Conservation (phyloP, 2,329 filamentous ascomycete species). For the Colletotrichum liriopes region DNA sequence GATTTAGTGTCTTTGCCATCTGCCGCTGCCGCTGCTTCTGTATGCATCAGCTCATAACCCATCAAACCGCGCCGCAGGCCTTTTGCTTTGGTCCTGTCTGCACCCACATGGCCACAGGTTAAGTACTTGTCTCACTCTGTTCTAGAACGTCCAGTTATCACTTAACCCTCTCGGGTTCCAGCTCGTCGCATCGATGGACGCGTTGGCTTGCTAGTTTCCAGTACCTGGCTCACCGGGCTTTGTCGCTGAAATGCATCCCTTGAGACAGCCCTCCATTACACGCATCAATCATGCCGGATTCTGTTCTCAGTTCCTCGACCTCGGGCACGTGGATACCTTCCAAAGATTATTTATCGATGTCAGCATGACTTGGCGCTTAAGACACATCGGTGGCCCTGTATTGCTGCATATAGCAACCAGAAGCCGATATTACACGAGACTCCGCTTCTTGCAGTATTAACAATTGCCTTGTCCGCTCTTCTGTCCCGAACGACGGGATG, state of each 20-base stretch:
- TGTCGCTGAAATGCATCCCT: background rate
- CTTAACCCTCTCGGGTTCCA: background rate
- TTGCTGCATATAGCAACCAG: background rate
- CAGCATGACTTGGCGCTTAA: background rate
- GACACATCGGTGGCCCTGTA: background rate
- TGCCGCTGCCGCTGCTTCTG: background rate
- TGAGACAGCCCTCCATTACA: background rate
- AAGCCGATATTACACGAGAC: background rate
- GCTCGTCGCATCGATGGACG: background rate
- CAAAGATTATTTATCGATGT: background rate
- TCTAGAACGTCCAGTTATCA: background rate
- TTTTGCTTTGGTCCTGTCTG: background rate
- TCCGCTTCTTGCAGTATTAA: background rate
- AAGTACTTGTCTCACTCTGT: background rate
- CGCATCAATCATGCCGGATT: background rate
- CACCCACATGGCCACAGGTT: background rate
- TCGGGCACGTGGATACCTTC: background rate
- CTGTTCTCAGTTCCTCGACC: background rate
- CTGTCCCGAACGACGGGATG: background rate
- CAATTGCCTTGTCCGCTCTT: too few species aligned
- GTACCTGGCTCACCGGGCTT: background rate
- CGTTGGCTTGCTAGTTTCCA: background rate
- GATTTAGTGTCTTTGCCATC: background rate
- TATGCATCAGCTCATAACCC: slow-evolving; percentile 6
- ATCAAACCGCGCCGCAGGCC: background rate